phyloP scores from a whole-genome alignment of 306 rosid species.

The Quercus engelmannii region DNA sequence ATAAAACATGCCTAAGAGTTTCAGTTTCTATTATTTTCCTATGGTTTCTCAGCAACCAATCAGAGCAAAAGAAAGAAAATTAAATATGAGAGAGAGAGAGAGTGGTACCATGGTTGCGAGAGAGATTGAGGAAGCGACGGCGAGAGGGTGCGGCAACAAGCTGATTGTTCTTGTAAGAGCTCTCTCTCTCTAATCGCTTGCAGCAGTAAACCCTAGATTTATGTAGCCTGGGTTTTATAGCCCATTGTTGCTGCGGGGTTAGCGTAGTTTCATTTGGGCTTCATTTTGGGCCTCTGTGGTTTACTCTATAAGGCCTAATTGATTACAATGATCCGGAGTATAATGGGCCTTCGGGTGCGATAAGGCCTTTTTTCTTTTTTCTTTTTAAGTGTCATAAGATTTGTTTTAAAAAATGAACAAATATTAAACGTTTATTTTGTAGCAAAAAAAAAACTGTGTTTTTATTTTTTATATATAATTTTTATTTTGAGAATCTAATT shows the following conservation, averaged over 20 bases:
- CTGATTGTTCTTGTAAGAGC: no score
- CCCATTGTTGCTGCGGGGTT: not conserved
- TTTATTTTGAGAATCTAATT: no score
- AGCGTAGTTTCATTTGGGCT: not conserved
- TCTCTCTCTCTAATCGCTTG: not conserved
- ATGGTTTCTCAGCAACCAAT: not conserved
- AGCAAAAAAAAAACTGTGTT: no score
- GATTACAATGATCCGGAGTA: no score
- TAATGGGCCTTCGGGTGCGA: not conserved
- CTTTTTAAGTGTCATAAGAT: no score
- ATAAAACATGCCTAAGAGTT: no score
- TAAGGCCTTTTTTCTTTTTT: no score
- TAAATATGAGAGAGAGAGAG: not conserved
- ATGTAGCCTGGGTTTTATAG: not conserved
- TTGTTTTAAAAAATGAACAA: no score
- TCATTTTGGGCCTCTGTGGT: not conserved
- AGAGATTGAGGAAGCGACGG: not conserved
- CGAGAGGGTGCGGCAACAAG: not conserved
- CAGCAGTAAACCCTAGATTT: constrained; percentile 10
- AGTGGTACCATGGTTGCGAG: constrained; percentile 23
- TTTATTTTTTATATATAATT: no score
- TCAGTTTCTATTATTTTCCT: not conserved
- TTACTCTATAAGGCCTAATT: no score
- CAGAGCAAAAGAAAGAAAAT: not conserved
- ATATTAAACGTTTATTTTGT: no score